Conservation (phyloP, 2,329 filamentous ascomycete species). For the Exserohilum turcica region DNA sequence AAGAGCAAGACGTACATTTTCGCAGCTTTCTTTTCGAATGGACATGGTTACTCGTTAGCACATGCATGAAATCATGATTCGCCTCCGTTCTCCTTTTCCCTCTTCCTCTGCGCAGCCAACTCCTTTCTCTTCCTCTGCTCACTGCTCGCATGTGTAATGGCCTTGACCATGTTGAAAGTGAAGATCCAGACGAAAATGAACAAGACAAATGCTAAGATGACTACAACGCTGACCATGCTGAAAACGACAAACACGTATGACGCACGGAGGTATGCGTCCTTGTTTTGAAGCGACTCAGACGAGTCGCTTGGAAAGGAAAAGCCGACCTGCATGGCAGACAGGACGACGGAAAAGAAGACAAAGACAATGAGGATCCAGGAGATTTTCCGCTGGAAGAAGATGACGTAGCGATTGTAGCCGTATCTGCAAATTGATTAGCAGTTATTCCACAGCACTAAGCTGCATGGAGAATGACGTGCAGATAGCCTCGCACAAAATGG, state of each 20-base stretch:
- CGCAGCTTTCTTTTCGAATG: no score
- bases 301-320: not conserved
- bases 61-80: not conserved
- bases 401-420: constrained; percentile 47
- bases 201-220: constrained; percentile 32
- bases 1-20: not conserved
- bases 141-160: constrained; percentile 38
- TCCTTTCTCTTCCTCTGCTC: constrained; percentile 44
- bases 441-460: not conserved
- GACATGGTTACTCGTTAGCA: no score
- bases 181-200: constrained; percentile 41
- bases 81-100: not conserved
- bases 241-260: constrained; percentile 45
- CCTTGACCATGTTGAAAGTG: constrained; percentile 44
- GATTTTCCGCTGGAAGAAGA: constrained; percentile 49
- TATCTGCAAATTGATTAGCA: constrained; percentile 21
- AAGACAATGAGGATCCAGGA: constrained; percentile 46
- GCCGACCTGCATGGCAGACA: constrained; percentile 49
- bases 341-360: constrained; percentile 45
- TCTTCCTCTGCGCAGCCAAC: constrained; percentile 11
- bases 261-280: constrained; percentile 31
- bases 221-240: constrained; percentile 41
- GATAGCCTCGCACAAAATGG: constrained; percentile 47
- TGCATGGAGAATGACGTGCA: constrained; percentile 12
- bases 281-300: constrained; percentile 19